phyloP scores from a whole-genome alignment of 495 filamentous ascomycete genomes.

The Penicillium longicatenatum region DNA sequence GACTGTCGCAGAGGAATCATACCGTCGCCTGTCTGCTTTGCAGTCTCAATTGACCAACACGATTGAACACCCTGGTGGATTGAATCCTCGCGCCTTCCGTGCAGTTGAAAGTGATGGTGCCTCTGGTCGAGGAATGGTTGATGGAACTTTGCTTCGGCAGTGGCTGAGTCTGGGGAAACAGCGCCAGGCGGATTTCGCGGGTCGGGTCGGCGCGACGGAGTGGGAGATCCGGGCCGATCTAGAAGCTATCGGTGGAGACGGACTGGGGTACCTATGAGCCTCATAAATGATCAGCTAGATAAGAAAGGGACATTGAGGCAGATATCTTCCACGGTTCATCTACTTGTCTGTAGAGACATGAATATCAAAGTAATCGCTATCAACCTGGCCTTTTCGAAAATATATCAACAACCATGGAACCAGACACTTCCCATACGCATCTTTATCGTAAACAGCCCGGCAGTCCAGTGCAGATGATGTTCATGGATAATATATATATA shows the following conservation, averaged over 20 bases:
- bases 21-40: conserved; percentile 81
- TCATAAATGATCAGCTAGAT: no score
- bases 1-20: conserved; percentile 74
- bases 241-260: conserved; percentile 61
- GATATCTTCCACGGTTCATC: no score
- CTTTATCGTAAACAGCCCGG: no score
- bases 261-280: conserved; percentile 50
- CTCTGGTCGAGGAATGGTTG: conserved; percentile 60
- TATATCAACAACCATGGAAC: no score
- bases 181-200: conserved; percentile 68
- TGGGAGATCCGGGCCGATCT: conserved; percentile 62
- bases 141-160: conserved; percentile 59
- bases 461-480: not conserved
- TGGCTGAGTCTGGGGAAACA: conserved; percentile 72
- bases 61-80: conserved; percentile 71
- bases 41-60: conserved; percentile 75
- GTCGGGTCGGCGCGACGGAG: conserved; percentile 59
- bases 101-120: conserved; percentile 51
- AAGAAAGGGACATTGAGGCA: no score
- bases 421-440: no score
- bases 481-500: not conserved
- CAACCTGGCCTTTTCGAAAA: no score
- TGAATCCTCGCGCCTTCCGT: conserved; percentile 82
- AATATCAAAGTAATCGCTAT: no score
- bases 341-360: no score